Conservation (phyloP, 2,329 filamentous ascomycete genomes). For the Simplicillium aogashimaense region DNA sequence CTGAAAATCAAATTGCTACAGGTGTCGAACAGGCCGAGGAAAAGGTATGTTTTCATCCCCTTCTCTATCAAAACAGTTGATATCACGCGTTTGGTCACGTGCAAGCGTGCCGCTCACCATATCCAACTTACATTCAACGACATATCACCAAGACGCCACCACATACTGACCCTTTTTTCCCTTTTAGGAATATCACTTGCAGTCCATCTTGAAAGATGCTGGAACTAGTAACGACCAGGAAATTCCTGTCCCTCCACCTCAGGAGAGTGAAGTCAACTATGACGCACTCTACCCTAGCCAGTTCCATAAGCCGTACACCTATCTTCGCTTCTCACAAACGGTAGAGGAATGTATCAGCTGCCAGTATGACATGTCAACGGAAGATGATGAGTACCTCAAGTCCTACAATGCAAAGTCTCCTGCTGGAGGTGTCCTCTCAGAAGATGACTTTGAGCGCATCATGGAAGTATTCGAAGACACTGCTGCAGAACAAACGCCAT, state of each 20-base stretch:
- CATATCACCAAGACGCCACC: slow-evolving; percentile 5
- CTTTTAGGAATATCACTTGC: slow-evolving; percentile 82
- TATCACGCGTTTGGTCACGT: slow-evolving; percentile 41
- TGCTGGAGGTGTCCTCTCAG: slow-evolving; percentile 57
- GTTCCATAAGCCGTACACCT: slow-evolving; percentile 80
- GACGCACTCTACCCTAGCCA: slow-evolving; percentile 72
- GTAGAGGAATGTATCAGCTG: slow-evolving; percentile 90
- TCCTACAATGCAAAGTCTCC: slow-evolving; percentile 71
- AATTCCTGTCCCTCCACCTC: slow-evolving; percentile 55
- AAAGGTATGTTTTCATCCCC: slow-evolving; percentile 64
- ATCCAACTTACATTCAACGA: slow-evolving; percentile 14
- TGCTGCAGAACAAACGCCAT: slow-evolving; percentile 74
- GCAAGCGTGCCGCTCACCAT: slow-evolving; percentile 9
- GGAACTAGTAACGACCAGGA: slow-evolving; percentile 48
- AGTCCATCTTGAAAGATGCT: slow-evolving; percentile 59
- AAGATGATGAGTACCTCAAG: slow-evolving; percentile 79
- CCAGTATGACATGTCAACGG: slow-evolving; percentile 88
- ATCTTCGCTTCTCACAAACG: slow-evolving; percentile 96
- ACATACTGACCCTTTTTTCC: slow-evolving; percentile 17
- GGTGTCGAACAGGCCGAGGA: slow-evolving; percentile 96
- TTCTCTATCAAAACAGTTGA: slow-evolving; percentile 17
- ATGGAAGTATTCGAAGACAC: slow-evolving; percentile 94
- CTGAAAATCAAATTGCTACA: slow-evolving; percentile 80
- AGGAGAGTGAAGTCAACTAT: slow-evolving; percentile 66
- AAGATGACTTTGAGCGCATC: slow-evolving; percentile 86